Conservation (phyloP, 306 rosid species). For the Cicer cuneatum region DNA sequence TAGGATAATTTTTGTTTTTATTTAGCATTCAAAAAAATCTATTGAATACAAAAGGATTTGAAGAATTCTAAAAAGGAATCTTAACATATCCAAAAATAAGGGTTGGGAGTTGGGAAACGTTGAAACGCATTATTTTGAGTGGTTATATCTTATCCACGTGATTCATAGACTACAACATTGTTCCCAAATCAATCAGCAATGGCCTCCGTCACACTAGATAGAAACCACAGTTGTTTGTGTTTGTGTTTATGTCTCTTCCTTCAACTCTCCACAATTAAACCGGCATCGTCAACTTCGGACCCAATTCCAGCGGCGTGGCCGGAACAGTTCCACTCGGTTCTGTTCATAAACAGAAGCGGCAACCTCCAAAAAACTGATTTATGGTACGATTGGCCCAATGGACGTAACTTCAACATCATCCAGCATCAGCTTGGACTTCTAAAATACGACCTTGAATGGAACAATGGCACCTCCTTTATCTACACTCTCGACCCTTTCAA, state of each 20-base stretch:
- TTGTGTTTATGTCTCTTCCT: background rate
- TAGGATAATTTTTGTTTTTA: too few species aligned
- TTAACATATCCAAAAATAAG: background rate
- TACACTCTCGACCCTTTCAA: conserved; percentile 55
- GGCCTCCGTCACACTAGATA: conserved; percentile 27
- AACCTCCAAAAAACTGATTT: conserved; percentile 62
- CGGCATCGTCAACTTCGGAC: background rate
- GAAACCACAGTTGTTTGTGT: background rate
- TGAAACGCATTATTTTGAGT: background rate
- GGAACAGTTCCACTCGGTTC: conserved; percentile 73
- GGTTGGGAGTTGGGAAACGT: background rate
- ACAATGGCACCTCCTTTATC: conserved; percentile 83
- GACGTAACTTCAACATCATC: conserved; percentile 90
- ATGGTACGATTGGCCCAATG: conserved; percentile 97
- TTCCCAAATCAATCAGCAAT: conserved; percentile 1
- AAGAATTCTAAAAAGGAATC: too few species aligned
- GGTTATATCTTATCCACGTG: background rate
- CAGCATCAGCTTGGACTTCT: conserved; percentile 70
- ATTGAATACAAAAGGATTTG: too few species aligned
- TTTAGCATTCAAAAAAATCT: too few species aligned
- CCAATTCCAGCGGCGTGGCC: conserved; percentile 69
- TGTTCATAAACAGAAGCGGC: conserved; percentile 63
- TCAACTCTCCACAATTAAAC: background rate
- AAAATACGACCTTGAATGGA: conserved; percentile 82
- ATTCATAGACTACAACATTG: background rate